Evolutionary conservation across 192 early-diverging fungal species (phyloP).

Genomic region (Linderina pennispora): DNA sequence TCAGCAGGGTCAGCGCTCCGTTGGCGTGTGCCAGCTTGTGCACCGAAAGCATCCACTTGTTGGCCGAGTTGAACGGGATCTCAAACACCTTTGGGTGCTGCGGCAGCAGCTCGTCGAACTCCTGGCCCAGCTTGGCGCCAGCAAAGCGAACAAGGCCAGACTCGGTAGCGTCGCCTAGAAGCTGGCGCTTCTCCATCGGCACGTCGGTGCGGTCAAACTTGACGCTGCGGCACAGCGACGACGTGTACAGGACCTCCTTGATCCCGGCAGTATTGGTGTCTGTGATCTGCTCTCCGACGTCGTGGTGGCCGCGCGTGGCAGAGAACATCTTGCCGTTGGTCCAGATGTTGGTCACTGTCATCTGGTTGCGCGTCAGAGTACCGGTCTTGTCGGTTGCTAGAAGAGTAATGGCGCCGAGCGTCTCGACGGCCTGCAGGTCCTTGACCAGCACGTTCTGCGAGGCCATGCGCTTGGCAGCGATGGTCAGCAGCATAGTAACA

Average conservation of each 20-base stretch:
- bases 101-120: constrained; percentile 68
- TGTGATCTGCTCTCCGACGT: constrained; percentile 46
- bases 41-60: constrained; percentile 93
- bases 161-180: constrained; percentile 94
- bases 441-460: constrained; percentile 87
- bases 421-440: constrained; percentile 94
- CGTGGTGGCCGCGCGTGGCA: constrained; percentile 44
- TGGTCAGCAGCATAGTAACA: constrained; percentile 87
- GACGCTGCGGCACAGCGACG: constrained; percentile 78
- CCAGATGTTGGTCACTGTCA: constrained; percentile 94
- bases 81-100: constrained; percentile 86
- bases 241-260: constrained; percentile 72
- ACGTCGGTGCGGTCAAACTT: constrained; percentile 88
- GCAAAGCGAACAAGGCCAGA: constrained; percentile 84
- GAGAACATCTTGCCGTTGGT: constrained; percentile 61
- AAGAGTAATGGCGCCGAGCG: constrained; percentile 92
- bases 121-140: constrained; percentile 51
- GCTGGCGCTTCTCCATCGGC: constrained; percentile 71
- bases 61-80: constrained; percentile 93
- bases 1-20: constrained; percentile 61
- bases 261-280: constrained; percentile 54
- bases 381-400: constrained; percentile 98
- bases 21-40: constrained; percentile 56
- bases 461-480: constrained; percentile 95
- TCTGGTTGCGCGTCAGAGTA: constrained; percentile 94